phyloP scores from a whole-genome alignment of 1,284 basidiomycete species.

The Leccinum fuscescens region DNA sequence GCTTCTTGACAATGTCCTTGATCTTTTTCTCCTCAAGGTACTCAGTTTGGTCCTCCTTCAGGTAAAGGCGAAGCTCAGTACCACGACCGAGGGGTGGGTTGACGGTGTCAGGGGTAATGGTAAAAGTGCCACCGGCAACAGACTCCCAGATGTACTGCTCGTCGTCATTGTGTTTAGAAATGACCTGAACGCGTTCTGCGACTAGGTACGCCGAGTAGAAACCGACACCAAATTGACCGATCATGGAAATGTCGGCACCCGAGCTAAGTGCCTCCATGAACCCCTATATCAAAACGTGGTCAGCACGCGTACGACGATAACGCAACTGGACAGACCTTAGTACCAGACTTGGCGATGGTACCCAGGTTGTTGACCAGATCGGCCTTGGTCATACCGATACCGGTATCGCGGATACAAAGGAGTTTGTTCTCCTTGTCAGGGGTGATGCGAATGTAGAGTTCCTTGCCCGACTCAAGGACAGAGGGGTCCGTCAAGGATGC shows the following conservation, averaged over 20 bases:
- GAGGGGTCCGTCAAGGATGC: conserved; percentile 89
- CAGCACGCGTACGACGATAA: conserved; percentile 10
- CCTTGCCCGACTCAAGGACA: conserved; percentile 84
- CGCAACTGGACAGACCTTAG: conserved; percentile 54
- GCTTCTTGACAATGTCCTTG: conserved; percentile 99
- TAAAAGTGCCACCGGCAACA: conserved; percentile 98
- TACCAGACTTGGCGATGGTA: conserved; percentile 98
- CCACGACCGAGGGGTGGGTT: conserved; percentile 93
- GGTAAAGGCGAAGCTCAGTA: conserved; percentile 90
- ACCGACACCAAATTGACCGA: conserved; percentile 96
- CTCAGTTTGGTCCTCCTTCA: conserved; percentile 99
- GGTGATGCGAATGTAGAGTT: conserved; percentile 88
- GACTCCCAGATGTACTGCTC: conserved; percentile 99
- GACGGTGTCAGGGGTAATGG: conserved; percentile 91
- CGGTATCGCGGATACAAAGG: conserved; percentile 91
- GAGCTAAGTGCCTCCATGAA: conserved; percentile 97
- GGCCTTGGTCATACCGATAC: conserved; percentile 99
- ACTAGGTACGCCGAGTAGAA: conserved; percentile 99
- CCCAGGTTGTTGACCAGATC: conserved; percentile 99
- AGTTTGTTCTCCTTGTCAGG: conserved; percentile 96
- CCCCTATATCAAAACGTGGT: conserved; percentile 53
- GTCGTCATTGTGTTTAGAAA: conserved; percentile 99
- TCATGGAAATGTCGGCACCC: conserved; percentile 95
- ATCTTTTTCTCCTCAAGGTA: conserved; percentile 99
- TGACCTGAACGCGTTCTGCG: conserved; percentile 96